Percentiles rank a stretch among this genome's conserved stretches.
phyloP scores from a whole-genome alignment of 805 yeast species.

The Lipomyces yamadae region DNA sequence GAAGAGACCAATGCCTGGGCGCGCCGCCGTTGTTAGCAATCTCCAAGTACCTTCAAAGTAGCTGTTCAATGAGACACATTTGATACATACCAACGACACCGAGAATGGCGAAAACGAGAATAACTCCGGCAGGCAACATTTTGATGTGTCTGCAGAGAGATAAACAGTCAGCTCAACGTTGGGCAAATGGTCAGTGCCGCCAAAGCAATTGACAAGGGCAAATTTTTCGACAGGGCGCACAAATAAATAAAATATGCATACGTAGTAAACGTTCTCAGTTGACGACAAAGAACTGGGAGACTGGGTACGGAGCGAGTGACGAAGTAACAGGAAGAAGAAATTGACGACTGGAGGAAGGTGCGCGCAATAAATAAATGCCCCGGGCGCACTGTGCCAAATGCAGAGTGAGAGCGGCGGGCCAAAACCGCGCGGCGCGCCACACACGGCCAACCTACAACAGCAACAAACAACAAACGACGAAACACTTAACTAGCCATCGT shows the following conservation, averaged over 20 bases:
- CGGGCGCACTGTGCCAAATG: neutral
- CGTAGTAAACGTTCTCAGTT: neutral
- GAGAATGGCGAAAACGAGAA: constrained; percentile 60
- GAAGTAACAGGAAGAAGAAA: neutral
- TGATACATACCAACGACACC: constrained; percentile 46
- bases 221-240: neutral
- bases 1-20: constrained; percentile 50
- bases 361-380: constrained; percentile 11
- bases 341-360: neutral
- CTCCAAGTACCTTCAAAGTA: neutral
- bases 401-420: neutral
- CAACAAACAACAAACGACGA: too few relatives aligned
- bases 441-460: neutral
- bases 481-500: too few relatives aligned
- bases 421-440: neutral
- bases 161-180: neutral
- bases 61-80: neutral
- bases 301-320: neutral
- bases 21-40: constrained; percentile 45
- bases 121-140: constrained; percentile 77
- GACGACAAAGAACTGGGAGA: neutral
- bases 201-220: neutral
- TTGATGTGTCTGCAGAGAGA: constrained; percentile 9
- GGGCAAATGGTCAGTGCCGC: neutral
- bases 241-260: neutral